phyloP scores from a whole-genome alignment of 768 basidiomycete genomes.

The Suillus alpinus region DNA sequence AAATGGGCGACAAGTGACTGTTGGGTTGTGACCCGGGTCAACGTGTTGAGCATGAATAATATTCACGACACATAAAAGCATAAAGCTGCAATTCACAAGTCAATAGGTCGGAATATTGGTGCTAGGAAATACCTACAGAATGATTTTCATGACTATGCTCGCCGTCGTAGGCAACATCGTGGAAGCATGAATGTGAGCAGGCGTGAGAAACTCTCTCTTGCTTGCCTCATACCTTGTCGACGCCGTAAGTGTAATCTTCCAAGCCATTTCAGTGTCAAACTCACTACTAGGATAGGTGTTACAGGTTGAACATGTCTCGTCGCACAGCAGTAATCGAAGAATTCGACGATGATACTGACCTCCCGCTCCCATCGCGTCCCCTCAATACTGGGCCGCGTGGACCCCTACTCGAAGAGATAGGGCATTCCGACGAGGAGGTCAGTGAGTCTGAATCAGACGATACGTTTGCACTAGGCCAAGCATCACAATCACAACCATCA shows the following conservation, averaged over 20 bases:
- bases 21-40: conserved; percentile 14
- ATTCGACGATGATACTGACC: conserved; percentile 94
- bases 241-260: not conserved
- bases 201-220: conserved; percentile 23
- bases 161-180: conserved; percentile 6
- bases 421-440: conserved; percentile 50
- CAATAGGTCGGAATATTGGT: not conserved
- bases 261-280: not conserved
- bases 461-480: conserved; percentile 49
- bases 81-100: conserved; percentile 6
- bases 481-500: conserved; percentile 43
- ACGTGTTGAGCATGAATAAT: conserved; percentile 6
- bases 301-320: conserved; percentile 56
- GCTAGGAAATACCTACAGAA: conserved; percentile 9
- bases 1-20: conserved; percentile 48
- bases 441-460: conserved; percentile 22
- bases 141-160: conserved; percentile 10
- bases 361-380: conserved; percentile 69
- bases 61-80: conserved; percentile 11
- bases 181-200: conserved; percentile 12
- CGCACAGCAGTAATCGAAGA: conserved; percentile 68
- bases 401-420: conserved; percentile 76
- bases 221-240: not conserved
- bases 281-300: not conserved
- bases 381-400: conserved; percentile 68